Evolutionary conservation across 2,329 filamentous ascomycete genomes (phyloP).

Genomic region (Akanthomyces lecanii): DNA sequence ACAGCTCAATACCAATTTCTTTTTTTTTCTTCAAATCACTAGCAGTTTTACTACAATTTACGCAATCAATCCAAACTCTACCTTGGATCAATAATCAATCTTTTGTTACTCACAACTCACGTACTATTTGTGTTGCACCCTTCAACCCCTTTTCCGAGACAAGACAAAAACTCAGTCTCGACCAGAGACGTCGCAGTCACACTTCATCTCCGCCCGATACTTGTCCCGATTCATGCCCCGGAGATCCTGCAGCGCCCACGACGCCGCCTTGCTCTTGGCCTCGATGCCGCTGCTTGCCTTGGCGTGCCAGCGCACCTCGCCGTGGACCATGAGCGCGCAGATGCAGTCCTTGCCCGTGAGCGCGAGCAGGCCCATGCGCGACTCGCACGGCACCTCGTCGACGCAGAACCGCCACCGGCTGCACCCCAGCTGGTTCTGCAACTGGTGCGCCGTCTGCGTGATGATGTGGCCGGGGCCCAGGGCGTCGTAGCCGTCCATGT

Average conservation of each 20-base stretch:
- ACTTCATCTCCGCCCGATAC: constrained; percentile 58
- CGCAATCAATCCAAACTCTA: background rate
- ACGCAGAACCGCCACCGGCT: constrained; percentile 51
- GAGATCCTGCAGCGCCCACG: constrained; percentile 49
- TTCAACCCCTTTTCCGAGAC: background rate
- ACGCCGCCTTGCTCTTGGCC: constrained; percentile 66
- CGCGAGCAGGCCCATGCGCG: constrained; percentile 39
- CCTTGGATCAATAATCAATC: background rate
- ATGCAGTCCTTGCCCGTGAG: constrained; percentile 52
- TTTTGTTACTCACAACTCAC: too few species aligned
- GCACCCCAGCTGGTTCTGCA: constrained; percentile 65
- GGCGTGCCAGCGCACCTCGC: constrained; percentile 58
- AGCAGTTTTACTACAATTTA: background rate
- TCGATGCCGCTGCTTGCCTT: constrained; percentile 63
- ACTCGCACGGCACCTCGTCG: constrained; percentile 36
- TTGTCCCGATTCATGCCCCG: constrained; percentile 44
- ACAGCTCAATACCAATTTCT: constrained; percentile 13
- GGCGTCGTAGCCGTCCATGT: constrained; percentile 83
- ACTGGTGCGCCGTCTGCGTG: constrained; percentile 62
- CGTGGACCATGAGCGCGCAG: constrained; percentile 74
- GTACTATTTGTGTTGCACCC: background rate
- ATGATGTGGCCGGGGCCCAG: constrained; percentile 85
- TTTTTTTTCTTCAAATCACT: background rate
- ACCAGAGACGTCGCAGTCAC: constrained; percentile 49
- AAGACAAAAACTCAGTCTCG: background rate